A percentile compares a stretch with the other conserved stretches of the same genome.
Conservation (phyloP, 2,329 filamentous ascomycete species). For the Botrytis deweyae region DNA sequence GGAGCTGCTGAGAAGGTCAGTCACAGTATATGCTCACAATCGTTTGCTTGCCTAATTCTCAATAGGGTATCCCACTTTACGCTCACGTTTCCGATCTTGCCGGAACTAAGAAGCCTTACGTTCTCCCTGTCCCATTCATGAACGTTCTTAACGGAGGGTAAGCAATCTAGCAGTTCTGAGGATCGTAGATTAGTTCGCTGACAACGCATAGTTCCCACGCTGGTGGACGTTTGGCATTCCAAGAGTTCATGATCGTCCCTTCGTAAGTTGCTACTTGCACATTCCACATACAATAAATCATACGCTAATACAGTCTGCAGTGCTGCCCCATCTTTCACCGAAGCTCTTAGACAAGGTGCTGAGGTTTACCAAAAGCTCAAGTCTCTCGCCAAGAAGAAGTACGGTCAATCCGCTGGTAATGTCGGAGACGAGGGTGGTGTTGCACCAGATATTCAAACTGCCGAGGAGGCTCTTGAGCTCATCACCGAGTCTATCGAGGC, state of each 20-base stretch:
- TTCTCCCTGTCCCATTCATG: slow-evolving; percentile 89
- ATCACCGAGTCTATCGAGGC: slow-evolving; percentile 93
- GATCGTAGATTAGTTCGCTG: slow-evolving; percentile 21
- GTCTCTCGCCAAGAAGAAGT: slow-evolving; percentile 97
- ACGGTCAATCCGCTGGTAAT: slow-evolving; percentile 97
- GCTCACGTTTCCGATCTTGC: slow-evolving; percentile 84
- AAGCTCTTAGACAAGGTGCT: slow-evolving; percentile 92
- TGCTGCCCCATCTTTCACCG: slow-evolving; percentile 83
- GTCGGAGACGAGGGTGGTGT: slow-evolving; percentile 99
- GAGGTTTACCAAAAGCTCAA: slow-evolving; percentile 99
- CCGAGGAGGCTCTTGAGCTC: slow-evolving; percentile 94
- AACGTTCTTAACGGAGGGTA: slow-evolving; percentile 80
- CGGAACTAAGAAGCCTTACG: slow-evolving; percentile 88
- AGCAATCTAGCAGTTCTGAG: slow-evolving; percentile 15
- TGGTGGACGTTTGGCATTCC: slow-evolving; percentile 91
- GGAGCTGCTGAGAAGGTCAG: slow-evolving; percentile 79
- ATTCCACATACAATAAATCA: slow-evolving; percentile 1
- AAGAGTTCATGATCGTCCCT: slow-evolving; percentile 95
- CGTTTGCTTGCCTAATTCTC: slow-evolving; percentile 16
- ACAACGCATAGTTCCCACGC: slow-evolving; percentile 73
- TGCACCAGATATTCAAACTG: slow-evolving; percentile 95
- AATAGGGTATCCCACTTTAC: slow-evolving; percentile 75
- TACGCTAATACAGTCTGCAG: slow-evolving; percentile 43
- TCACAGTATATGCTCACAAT: slow-evolving; percentile 5
- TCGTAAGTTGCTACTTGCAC: slow-evolving; percentile 52